Evolutionary conservation across 2,329 filamentous ascomycete genomes (phyloP).

Genomic region (Cadophora luteo-olivacea): DNA sequence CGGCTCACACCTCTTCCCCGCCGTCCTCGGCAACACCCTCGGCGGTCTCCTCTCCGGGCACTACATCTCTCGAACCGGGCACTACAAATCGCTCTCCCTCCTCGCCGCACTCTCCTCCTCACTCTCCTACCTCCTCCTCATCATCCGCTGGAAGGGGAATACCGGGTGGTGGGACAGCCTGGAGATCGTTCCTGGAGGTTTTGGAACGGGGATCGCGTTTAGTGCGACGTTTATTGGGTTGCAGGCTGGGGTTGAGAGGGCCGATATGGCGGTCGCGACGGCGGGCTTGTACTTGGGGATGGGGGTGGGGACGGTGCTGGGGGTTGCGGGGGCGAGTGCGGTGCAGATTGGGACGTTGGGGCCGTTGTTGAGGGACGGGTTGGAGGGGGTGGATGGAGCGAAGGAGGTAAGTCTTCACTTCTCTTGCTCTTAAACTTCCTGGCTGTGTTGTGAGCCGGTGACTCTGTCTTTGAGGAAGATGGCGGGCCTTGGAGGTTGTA

Average conservation of each 20-base stretch:
- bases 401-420: conserved; percentile 10
- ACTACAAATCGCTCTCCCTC: conserved; percentile 62
- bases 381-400: conserved; percentile 19
- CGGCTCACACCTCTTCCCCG: conserved; percentile 67
- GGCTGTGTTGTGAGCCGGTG: too few relatives aligned
- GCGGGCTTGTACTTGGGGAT: conserved; percentile 53
- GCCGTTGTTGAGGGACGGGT: background rate
- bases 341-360: conserved; percentile 30
- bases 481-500: too few relatives aligned
- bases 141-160: conserved; percentile 64
- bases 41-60: conserved; percentile 66
- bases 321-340: conserved; percentile 34
- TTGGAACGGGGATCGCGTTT: conserved; percentile 55
- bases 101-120: conserved; percentile 57
- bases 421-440: background rate
- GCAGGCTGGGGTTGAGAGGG: conserved; percentile 51
- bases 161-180: conserved; percentile 62
- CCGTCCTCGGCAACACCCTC: conserved; percentile 70
- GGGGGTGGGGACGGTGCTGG: conserved; percentile 35
- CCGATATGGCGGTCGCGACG: conserved; percentile 56
- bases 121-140: conserved; percentile 57
- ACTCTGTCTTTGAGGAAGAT: too few relatives aligned
- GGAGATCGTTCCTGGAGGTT: conserved; percentile 63
- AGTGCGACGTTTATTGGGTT: conserved; percentile 57
- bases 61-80: conserved; percentile 55